Evolutionary conservation across 768 basidiomycete genomes (phyloP).

Genomic region (Russula abietina): DNA sequence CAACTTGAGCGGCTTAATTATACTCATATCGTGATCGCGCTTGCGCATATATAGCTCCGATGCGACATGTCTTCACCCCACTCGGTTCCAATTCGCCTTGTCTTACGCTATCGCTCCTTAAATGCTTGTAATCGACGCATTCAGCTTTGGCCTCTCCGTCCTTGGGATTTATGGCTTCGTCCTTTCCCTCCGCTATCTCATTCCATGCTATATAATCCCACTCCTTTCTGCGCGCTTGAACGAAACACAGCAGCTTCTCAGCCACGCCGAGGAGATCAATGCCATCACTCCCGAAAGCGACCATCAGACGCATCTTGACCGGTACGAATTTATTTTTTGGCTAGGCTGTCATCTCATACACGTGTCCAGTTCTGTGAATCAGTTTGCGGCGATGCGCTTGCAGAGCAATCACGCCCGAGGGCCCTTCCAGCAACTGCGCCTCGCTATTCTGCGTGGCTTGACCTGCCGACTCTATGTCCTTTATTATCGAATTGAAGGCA

Average conservation of each 20-base stretch:
- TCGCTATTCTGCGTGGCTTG: neutral
- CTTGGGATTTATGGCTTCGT: neutral
- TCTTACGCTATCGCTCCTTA: neutral
- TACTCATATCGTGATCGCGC: too few relatives aligned
- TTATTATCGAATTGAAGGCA: neutral
- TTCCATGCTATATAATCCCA: neutral
- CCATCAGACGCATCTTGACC: neutral
- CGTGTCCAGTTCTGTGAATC: neutral
- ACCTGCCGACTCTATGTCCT: neutral
- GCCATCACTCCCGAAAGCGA: neutral
- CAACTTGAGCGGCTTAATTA: too few relatives aligned
- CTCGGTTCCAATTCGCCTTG: neutral
- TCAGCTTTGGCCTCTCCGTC: neutral
- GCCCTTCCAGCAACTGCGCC: neutral
- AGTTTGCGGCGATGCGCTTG: neutral
- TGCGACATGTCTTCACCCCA: neutral
- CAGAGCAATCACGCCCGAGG: neutral
- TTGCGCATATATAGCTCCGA: neutral
- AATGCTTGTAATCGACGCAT: neutral
- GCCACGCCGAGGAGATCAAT: neutral
- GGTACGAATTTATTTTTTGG: neutral
- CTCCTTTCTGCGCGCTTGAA: neutral
- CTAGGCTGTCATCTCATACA: neutral
- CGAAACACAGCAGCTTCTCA: neutral
- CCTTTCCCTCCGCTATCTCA: neutral